phyloP scores from a whole-genome alignment of 2,329 filamentous ascomycete species.

The Ceratocystis papillata region DNA sequence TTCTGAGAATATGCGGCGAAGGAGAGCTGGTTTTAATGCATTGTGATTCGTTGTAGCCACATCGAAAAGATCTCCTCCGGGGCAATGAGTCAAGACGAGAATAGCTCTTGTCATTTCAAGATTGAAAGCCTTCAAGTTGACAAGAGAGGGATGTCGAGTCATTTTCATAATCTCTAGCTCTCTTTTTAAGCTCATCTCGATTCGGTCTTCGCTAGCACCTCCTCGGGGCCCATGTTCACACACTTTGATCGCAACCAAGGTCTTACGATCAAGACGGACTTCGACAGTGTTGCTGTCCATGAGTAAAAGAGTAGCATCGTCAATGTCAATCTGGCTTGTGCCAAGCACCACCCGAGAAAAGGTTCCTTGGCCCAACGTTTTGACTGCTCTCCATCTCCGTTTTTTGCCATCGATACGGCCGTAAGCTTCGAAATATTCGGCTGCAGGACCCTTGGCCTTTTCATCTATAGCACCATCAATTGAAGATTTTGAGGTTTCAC shows the following conservation, averaged over 20 bases:
- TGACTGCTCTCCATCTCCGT: constrained; percentile 67
- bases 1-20: constrained; percentile 82
- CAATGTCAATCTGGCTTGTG: constrained; percentile 57
- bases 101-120: constrained; percentile 73
- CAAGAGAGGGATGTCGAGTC: constrained; percentile 78
- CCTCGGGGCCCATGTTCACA: constrained; percentile 91
- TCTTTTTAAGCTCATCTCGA: constrained; percentile 86
- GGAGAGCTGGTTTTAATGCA: constrained; percentile 54
- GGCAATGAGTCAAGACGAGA: constrained; percentile 80
- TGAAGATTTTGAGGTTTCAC: constrained; percentile 51
- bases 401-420: constrained; percentile 58
- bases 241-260: constrained; percentile 86
- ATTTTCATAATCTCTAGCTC: constrained; percentile 89
- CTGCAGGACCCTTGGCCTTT: constrained; percentile 34
- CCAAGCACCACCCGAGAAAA: constrained; percentile 92
- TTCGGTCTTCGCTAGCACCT: constrained; percentile 81
- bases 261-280: constrained; percentile 49
- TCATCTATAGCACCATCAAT: constrained; percentile 33
- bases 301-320: constrained; percentile 32
- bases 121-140: constrained; percentile 84
- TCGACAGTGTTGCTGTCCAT: constrained; percentile 30
- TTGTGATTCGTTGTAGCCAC: constrained; percentile 64
- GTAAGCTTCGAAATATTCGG: constrained; percentile 60
- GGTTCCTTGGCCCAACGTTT: constrained; percentile 78
- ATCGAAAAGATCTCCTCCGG: constrained; percentile 90